Conservation (phyloP, 1,284 basidiomycete genomes). For the Pyrrhoderma lamaoense region DNA sequence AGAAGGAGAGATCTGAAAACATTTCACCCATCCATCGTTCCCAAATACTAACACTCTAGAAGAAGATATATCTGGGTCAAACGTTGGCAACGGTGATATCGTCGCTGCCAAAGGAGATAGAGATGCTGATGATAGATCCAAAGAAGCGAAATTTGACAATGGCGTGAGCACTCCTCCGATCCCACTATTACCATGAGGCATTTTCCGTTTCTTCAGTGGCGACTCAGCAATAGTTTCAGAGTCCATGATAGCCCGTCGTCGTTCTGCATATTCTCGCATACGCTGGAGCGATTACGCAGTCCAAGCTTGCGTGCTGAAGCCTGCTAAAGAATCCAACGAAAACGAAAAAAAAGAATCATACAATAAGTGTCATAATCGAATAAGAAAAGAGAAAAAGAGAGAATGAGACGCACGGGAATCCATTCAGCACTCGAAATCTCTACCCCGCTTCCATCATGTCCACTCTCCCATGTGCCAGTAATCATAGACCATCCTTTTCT, state of each 20-base stretch:
- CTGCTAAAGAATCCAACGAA: slow-evolving; percentile 27
- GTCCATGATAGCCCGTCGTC: slow-evolving; percentile 44
- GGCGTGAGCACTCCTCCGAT: too few species aligned
- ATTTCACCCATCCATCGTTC: too few species aligned
- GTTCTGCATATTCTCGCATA: slow-evolving; percentile 54
- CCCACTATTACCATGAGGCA: too few species aligned
- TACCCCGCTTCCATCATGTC: slow-evolving; percentile 68
- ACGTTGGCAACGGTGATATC: slow-evolving; percentile 14
- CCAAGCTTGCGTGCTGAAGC: slow-evolving; percentile 46
- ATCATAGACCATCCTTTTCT: slow-evolving; percentile 27
- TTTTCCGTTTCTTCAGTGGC: too few species aligned
- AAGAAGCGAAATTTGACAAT: too few species aligned
- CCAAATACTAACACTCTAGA: too few species aligned
- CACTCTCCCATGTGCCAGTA: slow-evolving; percentile 66
- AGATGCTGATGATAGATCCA: too few species aligned
- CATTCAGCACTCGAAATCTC: slow-evolving; percentile 59
- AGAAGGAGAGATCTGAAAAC: too few species aligned
- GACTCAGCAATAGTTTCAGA: slow-evolving; percentile 23
- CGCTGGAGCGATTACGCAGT: slow-evolving; percentile 57
- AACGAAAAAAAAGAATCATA: slow-evolving; percentile 10
- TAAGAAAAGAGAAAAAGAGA: neutral
- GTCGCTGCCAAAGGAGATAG: slow-evolving; percentile 20
- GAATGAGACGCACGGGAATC: slow-evolving; percentile 42
- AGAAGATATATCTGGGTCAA: too few species aligned
- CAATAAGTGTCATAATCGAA: too few species aligned